phyloP scores from a whole-genome alignment of 2,329 filamentous ascomycete species.

The Colletotrichum caudatum region DNA sequence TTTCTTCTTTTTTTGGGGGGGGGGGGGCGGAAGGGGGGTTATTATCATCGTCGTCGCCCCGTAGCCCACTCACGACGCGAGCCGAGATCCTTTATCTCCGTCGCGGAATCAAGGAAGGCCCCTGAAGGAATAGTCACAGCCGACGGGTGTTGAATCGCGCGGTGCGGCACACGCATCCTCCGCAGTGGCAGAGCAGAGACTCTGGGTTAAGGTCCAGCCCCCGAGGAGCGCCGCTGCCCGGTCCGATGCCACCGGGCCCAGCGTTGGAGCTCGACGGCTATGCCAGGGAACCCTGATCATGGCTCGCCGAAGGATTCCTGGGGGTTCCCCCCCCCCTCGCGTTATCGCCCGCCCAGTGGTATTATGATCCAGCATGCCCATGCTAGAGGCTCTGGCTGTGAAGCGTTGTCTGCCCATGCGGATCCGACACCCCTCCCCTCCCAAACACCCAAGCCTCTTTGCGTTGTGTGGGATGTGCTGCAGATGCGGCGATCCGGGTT shows the following conservation, averaged over 20 bases:
- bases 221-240: neutral
- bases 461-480: slow-evolving; percentile 27
- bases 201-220: neutral
- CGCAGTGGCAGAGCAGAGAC: neutral
- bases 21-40: no score
- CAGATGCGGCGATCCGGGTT: slow-evolving; percentile 32
- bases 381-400: slow-evolving; percentile 4
- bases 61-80: neutral
- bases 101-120: slow-evolving; percentile 8
- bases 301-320: neutral
- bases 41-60: neutral
- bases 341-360: slow-evolving; percentile 13
- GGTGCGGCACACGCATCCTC: neutral
- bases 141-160: slow-evolving; percentile 3
- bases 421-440: slow-evolving; percentile 20
- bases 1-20: fast-evolving
- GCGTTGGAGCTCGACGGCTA: neutral
- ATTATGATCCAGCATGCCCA: slow-evolving; percentile 1
- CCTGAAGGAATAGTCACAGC: neutral
- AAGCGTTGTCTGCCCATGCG: neutral
- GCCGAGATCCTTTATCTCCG: slow-evolving; percentile 8
- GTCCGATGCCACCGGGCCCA: neutral
- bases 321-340: no score
- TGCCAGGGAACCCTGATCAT: neutral
- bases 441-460: slow-evolving; percentile 29